Evolutionary conservation across 164 flowering plant genomes (phyloP).

Genomic region (Brasenia schreberi): DNA sequence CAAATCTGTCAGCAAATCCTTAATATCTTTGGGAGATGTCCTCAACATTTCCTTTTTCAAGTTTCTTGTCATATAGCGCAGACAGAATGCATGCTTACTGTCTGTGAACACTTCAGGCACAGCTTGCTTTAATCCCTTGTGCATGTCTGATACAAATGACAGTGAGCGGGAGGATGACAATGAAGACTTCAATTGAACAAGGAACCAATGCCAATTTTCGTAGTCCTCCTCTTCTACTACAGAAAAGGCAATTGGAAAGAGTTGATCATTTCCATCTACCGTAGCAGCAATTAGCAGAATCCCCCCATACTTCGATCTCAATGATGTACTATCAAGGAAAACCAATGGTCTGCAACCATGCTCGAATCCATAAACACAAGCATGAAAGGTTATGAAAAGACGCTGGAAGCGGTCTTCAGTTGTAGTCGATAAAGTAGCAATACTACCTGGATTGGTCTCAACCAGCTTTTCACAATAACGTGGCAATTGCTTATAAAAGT

Average conservation of each 20-base stretch:
- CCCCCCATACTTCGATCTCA: constrained; percentile 50
- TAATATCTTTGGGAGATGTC: constrained; percentile 55
- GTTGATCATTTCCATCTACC: constrained; percentile 47
- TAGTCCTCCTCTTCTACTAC: constrained; percentile 41
- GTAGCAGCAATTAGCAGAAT: constrained; percentile 42
- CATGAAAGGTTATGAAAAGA: constrained; percentile 34
- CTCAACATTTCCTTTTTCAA: constrained; percentile 40
- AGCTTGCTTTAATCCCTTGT: constrained; percentile 31
- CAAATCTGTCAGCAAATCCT: constrained; percentile 44
- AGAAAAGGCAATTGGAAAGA: constrained; percentile 57
- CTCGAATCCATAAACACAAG: constrained; percentile 31
- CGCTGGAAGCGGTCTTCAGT: constrained; percentile 31
- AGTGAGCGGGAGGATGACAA: constrained; percentile 24
- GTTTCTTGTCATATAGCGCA: constrained; percentile 31
- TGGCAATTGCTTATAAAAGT: constrained; percentile 38
- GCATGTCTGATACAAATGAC: constrained; percentile 44
- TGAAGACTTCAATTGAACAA: constrained; percentile 31
- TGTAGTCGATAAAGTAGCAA: constrained; percentile 21
- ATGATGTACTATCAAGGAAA: constrained; percentile 32
- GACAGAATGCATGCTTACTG: constrained; percentile 37
- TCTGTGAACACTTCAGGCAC: constrained; percentile 37
- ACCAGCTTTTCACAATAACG: constrained; percentile 30
- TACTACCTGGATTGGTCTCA: constrained; percentile 50
- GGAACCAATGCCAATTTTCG: constrained; percentile 59
- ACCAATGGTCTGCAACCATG: constrained; percentile 46